Evolutionary conservation across 495 filamentous ascomycete species (phyloP).

Genomic region (Hyaloscypha bicolor): DNA sequence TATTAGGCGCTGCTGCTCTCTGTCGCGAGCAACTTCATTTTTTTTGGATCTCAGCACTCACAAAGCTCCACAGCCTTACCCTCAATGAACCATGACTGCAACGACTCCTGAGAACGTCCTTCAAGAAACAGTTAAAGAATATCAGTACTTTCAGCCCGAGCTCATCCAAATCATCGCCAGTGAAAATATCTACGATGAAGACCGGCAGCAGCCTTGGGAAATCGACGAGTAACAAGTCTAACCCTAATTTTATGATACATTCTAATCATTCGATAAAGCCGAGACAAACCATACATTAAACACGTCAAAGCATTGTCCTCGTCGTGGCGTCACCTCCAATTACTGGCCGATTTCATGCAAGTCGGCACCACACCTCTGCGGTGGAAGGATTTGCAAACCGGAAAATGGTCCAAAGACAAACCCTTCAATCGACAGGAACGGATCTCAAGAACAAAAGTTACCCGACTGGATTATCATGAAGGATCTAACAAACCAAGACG

Average conservation of each 20-base stretch:
- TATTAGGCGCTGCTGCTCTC: too few species aligned
- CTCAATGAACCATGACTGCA: not conserved
- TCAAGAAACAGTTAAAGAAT: not conserved
- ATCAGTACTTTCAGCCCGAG: not conserved
- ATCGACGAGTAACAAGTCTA: not conserved
- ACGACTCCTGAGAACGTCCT: not conserved
- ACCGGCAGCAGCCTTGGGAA: not conserved
- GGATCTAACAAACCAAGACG: not conserved
- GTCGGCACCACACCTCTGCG: slow-evolving; percentile 41
- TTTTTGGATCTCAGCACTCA: too few species aligned
- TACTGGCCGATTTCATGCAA: slow-evolving; percentile 45
- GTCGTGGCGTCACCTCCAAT: slow-evolving; percentile 31
- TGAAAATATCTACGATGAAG: not conserved
- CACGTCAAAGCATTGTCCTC: slow-evolving; percentile 12
- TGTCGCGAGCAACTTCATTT: too few species aligned
- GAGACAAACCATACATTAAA: slow-evolving; percentile 10
- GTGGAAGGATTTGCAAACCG: slow-evolving; percentile 24
- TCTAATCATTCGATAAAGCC: not conserved
- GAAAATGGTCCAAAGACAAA: slow-evolving; percentile 10
- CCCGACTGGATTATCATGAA: slow-evolving; percentile 34
- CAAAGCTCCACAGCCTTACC: not conserved
- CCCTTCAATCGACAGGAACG: slow-evolving; percentile 20
- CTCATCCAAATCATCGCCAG: not conserved
- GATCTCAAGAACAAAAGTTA: slow-evolving; percentile 31
- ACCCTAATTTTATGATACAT: not conserved